A percentile compares a stretch with the other conserved stretches of the same genome.
Evolutionary conservation across 345 rosid genomes (phyloP).

Genomic region (Excoecaria cochinchinensis): DNA sequence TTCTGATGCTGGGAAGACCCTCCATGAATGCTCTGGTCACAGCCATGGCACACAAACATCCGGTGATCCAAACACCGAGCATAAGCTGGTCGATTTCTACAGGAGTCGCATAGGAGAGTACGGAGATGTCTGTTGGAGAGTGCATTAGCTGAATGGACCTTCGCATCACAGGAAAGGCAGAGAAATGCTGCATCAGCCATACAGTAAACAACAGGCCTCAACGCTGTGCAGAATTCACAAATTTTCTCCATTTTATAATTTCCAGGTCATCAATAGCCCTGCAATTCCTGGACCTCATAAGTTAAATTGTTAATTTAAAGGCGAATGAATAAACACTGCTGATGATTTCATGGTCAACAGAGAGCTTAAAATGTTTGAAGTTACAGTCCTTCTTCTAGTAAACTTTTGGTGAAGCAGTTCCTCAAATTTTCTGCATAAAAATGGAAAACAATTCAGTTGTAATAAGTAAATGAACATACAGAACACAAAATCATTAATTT

Average conservation of each 20-base stretch:
- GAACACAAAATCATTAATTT: background rate
- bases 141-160: constrained; percentile 87
- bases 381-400: background rate
- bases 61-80: constrained; percentile 60
- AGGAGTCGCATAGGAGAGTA: constrained; percentile 61
- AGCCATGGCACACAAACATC: constrained; percentile 58
- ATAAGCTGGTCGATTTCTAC: constrained; percentile 49
- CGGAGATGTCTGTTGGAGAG: constrained; percentile 76
- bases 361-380: background rate
- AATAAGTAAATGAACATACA: background rate
- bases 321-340: constrained; percentile 1
- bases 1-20: constrained; percentile 49
- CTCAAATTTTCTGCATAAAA: constrained; percentile 4
- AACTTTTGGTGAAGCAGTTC: background rate
- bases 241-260: constrained; percentile 49
- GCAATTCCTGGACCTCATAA: constrained; percentile 6
- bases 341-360: background rate
- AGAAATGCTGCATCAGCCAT: constrained; percentile 82
- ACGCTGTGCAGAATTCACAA: constrained; percentile 69
- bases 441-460: background rate
- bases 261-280: constrained; percentile 13
- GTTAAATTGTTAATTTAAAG: background rate
- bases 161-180: constrained; percentile 80
- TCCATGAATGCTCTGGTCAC: constrained; percentile 54
- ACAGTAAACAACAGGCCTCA: constrained; percentile 73